Evolutionary conservation across 208 protist genomes (phyloP).

Genomic region (Leishmania turanica): DNA sequence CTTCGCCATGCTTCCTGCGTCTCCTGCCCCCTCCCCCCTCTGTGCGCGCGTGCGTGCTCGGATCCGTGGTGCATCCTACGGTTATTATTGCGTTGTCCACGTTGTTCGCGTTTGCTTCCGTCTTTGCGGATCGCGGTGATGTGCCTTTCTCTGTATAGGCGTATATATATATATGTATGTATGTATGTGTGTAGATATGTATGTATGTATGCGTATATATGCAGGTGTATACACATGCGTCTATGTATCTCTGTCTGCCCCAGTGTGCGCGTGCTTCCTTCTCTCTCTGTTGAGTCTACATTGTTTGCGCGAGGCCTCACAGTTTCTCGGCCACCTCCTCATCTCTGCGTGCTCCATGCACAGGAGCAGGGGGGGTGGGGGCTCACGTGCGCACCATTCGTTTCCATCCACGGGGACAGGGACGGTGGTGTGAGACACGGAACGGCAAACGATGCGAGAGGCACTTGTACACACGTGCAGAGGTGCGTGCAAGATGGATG

Average conservation of each 20-base stretch:
- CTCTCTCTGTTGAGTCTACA: neutral
- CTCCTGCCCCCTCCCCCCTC: slow-evolving; percentile 4
- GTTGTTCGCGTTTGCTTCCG: neutral
- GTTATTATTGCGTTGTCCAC: neutral
- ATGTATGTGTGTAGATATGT: neutral
- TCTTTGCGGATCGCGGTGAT: neutral
- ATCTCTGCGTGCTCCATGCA: too few relatives aligned
- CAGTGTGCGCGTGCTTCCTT: neutral
- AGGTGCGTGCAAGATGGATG: neutral
- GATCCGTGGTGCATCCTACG: neutral
- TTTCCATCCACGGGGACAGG: neutral
- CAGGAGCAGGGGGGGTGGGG: too few relatives aligned
- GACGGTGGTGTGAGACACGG: neutral
- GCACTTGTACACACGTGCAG: neutral
- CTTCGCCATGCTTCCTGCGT: neutral
- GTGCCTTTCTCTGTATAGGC: neutral
- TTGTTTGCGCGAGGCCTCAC: neutral
- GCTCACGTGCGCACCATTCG: too few relatives aligned
- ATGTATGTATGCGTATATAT: neutral
- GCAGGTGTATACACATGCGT: too few relatives aligned
- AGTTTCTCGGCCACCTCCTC: neutral
- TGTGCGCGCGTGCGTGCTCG: neutral
- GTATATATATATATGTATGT: neutral
- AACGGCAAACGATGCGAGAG: neutral
- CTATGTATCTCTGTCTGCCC: neutral